These are phyloP conservation scores for Triticum monococcum DNA, from an alignment of 176 grass and related monocot species.

Conservation along the genomic window DNA sequence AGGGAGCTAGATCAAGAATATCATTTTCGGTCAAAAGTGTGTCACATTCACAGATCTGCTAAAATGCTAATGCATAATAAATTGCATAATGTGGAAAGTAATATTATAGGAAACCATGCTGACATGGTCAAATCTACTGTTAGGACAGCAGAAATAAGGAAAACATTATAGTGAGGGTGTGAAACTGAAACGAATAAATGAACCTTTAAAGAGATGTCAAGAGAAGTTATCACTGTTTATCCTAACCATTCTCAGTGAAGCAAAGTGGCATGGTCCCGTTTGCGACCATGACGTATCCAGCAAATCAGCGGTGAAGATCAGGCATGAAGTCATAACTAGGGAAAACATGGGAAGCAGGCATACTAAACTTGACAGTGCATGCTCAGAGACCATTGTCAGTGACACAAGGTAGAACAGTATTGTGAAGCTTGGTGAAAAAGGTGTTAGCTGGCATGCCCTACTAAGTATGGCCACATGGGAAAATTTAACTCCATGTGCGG, in stretches of 20 bases:
- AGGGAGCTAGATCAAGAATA: not conserved
- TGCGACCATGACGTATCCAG: not conserved
- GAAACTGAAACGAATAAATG: not conserved
- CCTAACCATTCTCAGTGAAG: conserved; percentile 14
- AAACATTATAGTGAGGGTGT: not conserved
- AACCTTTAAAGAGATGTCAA: conserved; percentile 16
- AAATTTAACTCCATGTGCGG: not conserved
- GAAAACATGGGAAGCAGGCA: not conserved
- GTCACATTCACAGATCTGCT: not conserved
- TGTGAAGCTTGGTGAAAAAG: not conserved
- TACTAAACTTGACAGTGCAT: not conserved
- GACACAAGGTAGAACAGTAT: not conserved
- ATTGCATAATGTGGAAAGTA: not conserved
- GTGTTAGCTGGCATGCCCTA: not conserved
- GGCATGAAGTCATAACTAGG: not conserved
- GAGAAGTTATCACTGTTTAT: conserved; percentile 2
- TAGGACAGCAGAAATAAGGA: conserved; percentile 4
- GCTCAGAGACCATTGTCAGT: not conserved
- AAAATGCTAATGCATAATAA: not conserved
- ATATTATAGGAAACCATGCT: not conserved
- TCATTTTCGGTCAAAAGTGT: not conserved
- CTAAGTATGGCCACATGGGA: not conserved
- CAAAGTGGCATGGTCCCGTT: not conserved
- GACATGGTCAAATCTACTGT: not conserved
- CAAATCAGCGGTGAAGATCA: not conserved